phyloP scores from a whole-genome alignment of 306 rosid genomes.

The Cucurbita maxima region DNA sequence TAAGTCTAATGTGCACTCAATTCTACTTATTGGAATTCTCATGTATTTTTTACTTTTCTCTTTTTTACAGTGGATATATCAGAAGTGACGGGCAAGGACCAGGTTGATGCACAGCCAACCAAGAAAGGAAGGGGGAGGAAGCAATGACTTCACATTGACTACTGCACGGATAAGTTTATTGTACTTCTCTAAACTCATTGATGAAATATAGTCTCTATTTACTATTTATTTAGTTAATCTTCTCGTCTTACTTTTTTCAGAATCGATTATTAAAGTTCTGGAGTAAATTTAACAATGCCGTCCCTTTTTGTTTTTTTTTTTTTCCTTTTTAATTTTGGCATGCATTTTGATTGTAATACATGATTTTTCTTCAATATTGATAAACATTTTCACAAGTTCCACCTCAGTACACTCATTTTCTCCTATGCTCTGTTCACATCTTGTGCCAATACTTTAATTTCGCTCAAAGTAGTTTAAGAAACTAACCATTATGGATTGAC shows the following conservation, averaged over 20 bases:
- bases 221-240: neutral
- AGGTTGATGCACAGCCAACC: constrained; percentile 46
- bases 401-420: neutral
- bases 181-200: constrained; percentile 1
- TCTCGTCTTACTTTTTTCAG: neutral
- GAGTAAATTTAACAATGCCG: neutral
- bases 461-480: neutral
- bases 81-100: constrained; percentile 80
- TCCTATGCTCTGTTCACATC: neutral
- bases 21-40: constrained; percentile 6
- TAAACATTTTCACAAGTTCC: neutral
- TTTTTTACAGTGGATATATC: constrained; percentile 44
- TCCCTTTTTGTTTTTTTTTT: neutral
- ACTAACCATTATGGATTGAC: neutral
- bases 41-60: neutral
- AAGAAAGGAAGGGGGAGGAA: constrained; percentile 86
- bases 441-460: neutral
- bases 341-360: neutral
- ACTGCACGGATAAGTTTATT: constrained; percentile 7
- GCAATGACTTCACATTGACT: constrained; percentile 26
- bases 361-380: neutral
- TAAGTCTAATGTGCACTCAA: neutral
- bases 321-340: neutral
- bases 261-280: neutral
- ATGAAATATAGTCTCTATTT: neutral